These are phyloP conservation scores for Talaromyces rugulosus DNA, from an alignment of 2,329 filamentous ascomycete species.

Conservation along the genomic window DNA sequence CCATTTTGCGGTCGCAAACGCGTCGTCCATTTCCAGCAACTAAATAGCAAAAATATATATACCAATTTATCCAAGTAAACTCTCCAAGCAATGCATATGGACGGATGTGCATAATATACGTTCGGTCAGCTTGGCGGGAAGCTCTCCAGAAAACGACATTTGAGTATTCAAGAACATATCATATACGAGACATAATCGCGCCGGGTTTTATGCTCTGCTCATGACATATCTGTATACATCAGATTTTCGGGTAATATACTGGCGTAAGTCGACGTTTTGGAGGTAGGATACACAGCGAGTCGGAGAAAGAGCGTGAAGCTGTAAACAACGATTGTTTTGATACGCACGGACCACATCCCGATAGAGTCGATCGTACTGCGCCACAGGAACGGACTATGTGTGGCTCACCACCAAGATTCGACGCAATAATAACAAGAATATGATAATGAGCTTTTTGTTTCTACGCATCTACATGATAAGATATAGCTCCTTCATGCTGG, in stretches of 20 bases:
- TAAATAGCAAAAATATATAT: background rate
- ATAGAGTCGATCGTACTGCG: slow-evolving; percentile 1
- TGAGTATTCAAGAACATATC: background rate
- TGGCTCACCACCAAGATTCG: background rate
- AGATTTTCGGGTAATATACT: background rate
- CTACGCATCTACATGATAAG: background rate
- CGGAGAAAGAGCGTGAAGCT: background rate
- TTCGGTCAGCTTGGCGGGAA: background rate
- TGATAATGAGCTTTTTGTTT: background rate
- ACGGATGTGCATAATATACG: background rate
- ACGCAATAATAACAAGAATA: no score
- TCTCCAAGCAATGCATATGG: background rate
- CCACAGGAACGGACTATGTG: background rate
- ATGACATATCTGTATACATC: background rate
- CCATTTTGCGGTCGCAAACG: slow-evolving; percentile 39
- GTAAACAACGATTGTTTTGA: background rate
- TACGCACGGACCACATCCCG: background rate
- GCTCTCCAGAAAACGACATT: background rate
- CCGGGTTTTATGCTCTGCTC: background rate
- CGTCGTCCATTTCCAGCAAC: slow-evolving; percentile 29
- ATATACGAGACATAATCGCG: background rate
- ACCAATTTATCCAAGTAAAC: background rate
- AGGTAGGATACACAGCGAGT: background rate
- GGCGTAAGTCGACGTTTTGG: background rate
- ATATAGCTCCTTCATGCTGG: background rate